Base-by-base conservation (phyloP, 2,329 filamentous ascomycete genomes). In the Xylariaceae sp. region DNA sequence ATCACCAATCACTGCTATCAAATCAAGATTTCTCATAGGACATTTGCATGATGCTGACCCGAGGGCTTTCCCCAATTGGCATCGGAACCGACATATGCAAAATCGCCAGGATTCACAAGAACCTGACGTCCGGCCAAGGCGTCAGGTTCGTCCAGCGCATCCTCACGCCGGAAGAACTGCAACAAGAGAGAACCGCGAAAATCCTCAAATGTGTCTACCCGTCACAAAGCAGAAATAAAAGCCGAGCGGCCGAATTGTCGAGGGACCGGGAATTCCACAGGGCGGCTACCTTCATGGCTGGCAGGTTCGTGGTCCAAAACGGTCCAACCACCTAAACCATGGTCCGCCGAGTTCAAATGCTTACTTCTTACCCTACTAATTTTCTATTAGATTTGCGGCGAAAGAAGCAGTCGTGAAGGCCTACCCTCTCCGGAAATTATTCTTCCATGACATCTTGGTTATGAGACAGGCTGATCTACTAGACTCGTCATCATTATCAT, bases 1-100 rank as follows among this genome's bases (percentile, higher is more conserved):
- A 37, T 12, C 14, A 37, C 14, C 7, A 3, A 37, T 16, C 9
- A 16, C 14, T 16, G 12, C 6, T 37, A 3, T 37, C 32, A 16
- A 3, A 3, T 16, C 32, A 37, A 37, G 3, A 7, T 37, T 14
- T 45, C 44, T 47, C 19, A 2, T 42, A 3, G 29, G 19, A 12
- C 7, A 3, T 44, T n/a, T 21, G 40, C 55, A 52, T 46, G 19
- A 52, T 65, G 59, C n/a, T 50, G 40, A 10, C 47, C 57, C 41
- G 70, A 70, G 2, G 77, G 0, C 91, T 93, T 65, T 87, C 85
- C n/a, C 78, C 85, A 1, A 69, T 93, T 14, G 80, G 81, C 47
- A 77, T 96, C 50, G 92, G 92, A 55, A 93, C 85, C 46, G 92
- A 96, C 70, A 88, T 96, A 54, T 91, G 90, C 72, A 80, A 81